Evolutionary conservation across 768 basidiomycete genomes (phyloP), one percentile per base, ranked within the genome.

Genomic region (Pisolithus marmoratus): DNA sequence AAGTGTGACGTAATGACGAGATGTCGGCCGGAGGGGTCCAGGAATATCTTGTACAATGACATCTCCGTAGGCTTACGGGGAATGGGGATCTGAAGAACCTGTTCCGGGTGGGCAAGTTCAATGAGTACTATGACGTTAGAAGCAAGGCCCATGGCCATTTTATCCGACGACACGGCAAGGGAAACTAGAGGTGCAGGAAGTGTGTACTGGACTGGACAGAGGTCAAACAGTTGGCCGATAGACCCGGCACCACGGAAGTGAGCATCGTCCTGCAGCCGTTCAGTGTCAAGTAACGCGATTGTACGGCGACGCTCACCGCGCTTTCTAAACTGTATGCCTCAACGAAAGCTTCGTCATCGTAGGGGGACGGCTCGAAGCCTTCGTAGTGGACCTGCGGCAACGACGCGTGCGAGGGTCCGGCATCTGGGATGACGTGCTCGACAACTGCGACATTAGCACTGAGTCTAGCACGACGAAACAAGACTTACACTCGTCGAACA

Each of bases 11-110:
- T 90, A 49, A 95, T 77, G 38, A 98, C 70, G 46, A 95, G 80
- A 71, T 98, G 96, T 31, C 89, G 78, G 4, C 94, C 94, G 0
- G 93, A 88, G 14, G 94, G 94, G 67, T 98, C 94, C 64, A 90
- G 81, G 70, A 94, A 97, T 48, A 97, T 70, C 63, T 87, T 87
- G 73, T 86, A 72, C 44, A 97, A 82, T 8, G 78, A 74, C 74
- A 90, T 80, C 54, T 92, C 88, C n/a, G 76, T 71, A 1, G 81
- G 76, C 65, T 89, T 90, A 53, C 83, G 78, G 19, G 83, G 83
- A 53, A 90, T 84, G 43, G 77, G 84, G 12, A 97, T 78, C 62
- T 87, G 87, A 56, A 88, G 71, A 44, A 97, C 84, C 62, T 92
- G 89, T 61, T 94, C 91, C 0, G 92, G 82, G 49, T 84, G 85